These are phyloP conservation scores for Cutaneotrichosporon sp. DNA, from an alignment of 1,284 basidiomycete species.

Conservation along the genomic window DNA sequence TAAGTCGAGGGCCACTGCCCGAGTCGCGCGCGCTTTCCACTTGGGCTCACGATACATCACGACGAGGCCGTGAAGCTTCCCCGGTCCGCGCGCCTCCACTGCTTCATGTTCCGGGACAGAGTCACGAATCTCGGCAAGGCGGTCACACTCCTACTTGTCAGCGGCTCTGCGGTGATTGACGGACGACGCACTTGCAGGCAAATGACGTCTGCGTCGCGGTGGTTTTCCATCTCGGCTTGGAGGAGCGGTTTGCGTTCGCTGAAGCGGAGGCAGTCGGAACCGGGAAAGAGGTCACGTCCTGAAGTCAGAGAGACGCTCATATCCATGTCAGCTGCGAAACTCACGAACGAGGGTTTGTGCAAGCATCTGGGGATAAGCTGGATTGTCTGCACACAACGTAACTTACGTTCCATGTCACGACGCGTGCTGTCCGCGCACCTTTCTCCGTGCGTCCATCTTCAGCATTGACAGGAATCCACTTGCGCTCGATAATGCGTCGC, in stretches of 20 bases:
- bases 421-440: conserved; percentile 64
- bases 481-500: conserved; percentile 30
- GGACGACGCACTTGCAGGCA: conserved; percentile 69
- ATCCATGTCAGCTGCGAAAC: conserved; percentile 15
- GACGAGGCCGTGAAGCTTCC: conserved; percentile 77
- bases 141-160: conserved; percentile 48
- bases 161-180: background rate
- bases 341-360: conserved; percentile 50
- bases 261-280: conserved; percentile 68
- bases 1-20: conserved; percentile 11
- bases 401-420: conserved; percentile 54
- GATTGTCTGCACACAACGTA: background rate
- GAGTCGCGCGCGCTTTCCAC: conserved; percentile 52
- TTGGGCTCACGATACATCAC: conserved; percentile 61
- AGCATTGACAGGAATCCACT: conserved; percentile 52
- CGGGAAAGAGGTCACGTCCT: conserved; percentile 82
- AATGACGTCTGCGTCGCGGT: conserved; percentile 62
- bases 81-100: conserved; percentile 61
- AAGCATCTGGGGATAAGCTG: conserved; percentile 51
- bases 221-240: conserved; percentile 62
- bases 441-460: conserved; percentile 45
- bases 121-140: conserved; percentile 62
- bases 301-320: conserved; percentile 7
- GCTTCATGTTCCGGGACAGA: conserved; percentile 53
- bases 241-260: conserved; percentile 68